Evolutionary conservation across 2,329 filamentous ascomycete genomes (phyloP).

Genomic region (Claviceps sp.): DNA sequence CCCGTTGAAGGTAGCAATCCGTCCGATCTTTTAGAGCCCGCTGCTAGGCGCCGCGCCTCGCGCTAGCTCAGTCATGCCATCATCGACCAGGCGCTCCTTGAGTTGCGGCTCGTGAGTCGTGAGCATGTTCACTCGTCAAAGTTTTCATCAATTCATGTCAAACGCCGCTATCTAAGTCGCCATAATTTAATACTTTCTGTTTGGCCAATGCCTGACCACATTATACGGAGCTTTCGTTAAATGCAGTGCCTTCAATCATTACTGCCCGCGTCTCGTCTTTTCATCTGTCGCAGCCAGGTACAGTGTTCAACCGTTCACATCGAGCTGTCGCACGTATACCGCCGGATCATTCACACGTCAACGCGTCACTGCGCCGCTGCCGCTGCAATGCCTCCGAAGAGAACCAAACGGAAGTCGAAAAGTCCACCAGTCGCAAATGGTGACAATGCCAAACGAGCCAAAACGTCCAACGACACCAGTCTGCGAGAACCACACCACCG

Average conservation of each 20-base stretch:
- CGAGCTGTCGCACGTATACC: not conserved
- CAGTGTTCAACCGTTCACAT: not conserved
- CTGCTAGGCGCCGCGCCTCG: slow-evolving; percentile 21
- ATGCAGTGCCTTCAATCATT: not conserved
- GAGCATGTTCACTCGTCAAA: not conserved
- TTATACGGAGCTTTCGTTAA: not conserved
- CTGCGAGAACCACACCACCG: slow-evolving; percentile 33
- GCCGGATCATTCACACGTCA: not conserved
- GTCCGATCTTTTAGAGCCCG: slow-evolving; percentile 15
- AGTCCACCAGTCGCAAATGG: slow-evolving; percentile 12
- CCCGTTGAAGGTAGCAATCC: slow-evolving; percentile 1
- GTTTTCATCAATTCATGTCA: not conserved
- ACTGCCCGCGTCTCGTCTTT: not conserved
- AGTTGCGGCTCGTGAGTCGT: not conserved
- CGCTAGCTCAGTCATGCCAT: slow-evolving; percentile 13
- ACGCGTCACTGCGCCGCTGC: slow-evolving; percentile 1
- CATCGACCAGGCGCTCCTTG: slow-evolving; percentile 6
- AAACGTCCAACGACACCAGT: slow-evolving; percentile 20
- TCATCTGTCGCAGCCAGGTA: not conserved
- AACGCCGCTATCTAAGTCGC: not conserved
- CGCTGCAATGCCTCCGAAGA: slow-evolving; percentile 16
- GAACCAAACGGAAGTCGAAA: slow-evolving; percentile 17
- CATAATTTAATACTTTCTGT: not conserved
- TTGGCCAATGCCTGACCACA: not conserved
- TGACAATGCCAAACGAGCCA: slow-evolving; percentile 20